Percentiles rank a stretch among this genome's conserved stretches.
Evolutionary conservation across 306 rosid species (phyloP).

Genomic region (Macrotyloma uniflorum): DNA sequence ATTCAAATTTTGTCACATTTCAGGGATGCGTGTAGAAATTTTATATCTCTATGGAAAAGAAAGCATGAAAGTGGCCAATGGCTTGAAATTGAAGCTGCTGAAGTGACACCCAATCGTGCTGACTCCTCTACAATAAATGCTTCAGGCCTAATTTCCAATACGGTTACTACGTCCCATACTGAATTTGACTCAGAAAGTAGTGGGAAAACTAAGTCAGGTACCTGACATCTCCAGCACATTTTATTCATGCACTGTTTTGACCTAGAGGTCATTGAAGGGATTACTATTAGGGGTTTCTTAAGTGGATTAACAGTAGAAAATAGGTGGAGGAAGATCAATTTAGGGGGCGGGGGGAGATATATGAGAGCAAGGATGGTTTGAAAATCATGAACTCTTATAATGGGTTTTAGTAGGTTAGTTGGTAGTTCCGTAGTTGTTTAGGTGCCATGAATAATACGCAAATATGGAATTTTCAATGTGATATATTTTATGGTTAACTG

Average conservation of each 20-base stretch:
- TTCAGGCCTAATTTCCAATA: conserved; percentile 60
- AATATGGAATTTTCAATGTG: not conserved
- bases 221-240: conserved; percentile 18
- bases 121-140: conserved; percentile 65
- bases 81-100: conserved; percentile 84
- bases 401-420: not conserved
- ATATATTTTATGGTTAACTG: not conserved
- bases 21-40: conserved; percentile 82
- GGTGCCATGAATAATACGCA: not conserved
- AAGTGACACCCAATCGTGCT: conserved; percentile 52
- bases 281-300: not conserved
- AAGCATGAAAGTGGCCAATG: conserved; percentile 94
- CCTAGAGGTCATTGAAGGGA: not conserved
- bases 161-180: conserved; percentile 45
- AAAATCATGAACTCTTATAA: not conserved
- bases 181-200: conserved; percentile 58
- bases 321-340: conserved; percentile 7
- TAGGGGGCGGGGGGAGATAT: not conserved
- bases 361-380: conserved; percentile 17
- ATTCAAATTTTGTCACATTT: conserved; percentile 32
- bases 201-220: conserved; percentile 65
- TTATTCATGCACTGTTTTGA: not conserved
- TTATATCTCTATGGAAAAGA: conserved; percentile 73
- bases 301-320: conserved; percentile 4
- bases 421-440: not conserved